Conservation (phyloP, 1,139 yeast species). For the Kurtzmaniella quercitrusa region DNA sequence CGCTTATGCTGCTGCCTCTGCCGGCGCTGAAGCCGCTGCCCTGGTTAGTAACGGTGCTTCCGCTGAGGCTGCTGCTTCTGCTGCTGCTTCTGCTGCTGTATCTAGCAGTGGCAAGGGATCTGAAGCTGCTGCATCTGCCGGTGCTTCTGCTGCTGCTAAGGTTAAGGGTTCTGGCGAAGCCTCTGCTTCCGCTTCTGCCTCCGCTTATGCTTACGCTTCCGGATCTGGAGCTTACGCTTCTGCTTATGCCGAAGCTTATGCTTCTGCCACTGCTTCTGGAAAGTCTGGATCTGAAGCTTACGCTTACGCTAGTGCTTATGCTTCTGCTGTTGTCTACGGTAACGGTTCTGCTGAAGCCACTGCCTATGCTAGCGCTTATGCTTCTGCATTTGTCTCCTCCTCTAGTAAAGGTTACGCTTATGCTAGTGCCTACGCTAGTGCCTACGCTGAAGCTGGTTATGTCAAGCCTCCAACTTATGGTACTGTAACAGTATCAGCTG, state of each 20-base stretch:
- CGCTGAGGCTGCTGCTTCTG: neutral
- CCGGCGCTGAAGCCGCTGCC: neutral
- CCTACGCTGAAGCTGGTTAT: neutral
- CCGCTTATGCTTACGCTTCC: neutral
- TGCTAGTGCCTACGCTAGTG: neutral
- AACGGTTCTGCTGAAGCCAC: neutral
- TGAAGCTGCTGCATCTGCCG: neutral
- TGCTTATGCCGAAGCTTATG: neutral
- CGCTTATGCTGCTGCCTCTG: neutral
- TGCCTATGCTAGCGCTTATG: neutral
- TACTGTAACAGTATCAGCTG: neutral
- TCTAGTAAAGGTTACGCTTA: neutral
- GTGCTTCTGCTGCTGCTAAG: neutral
- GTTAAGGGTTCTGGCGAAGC: neutral
- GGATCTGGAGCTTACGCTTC: neutral
- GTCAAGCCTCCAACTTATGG: neutral
- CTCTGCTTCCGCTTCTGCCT: neutral
- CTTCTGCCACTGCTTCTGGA: neutral
- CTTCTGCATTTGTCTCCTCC: neutral
- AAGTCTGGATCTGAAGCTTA: conserved; percentile 1
- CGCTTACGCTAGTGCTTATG: conserved; percentile 1
- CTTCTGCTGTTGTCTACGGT: neutral
- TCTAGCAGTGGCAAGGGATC: neutral
- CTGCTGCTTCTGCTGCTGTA: neutral
- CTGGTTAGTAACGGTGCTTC: neutral